These are phyloP conservation scores for Rhodofomes roseus DNA, from an alignment of 1,284 basidiomycete species.

Conservation along the genomic window DNA sequence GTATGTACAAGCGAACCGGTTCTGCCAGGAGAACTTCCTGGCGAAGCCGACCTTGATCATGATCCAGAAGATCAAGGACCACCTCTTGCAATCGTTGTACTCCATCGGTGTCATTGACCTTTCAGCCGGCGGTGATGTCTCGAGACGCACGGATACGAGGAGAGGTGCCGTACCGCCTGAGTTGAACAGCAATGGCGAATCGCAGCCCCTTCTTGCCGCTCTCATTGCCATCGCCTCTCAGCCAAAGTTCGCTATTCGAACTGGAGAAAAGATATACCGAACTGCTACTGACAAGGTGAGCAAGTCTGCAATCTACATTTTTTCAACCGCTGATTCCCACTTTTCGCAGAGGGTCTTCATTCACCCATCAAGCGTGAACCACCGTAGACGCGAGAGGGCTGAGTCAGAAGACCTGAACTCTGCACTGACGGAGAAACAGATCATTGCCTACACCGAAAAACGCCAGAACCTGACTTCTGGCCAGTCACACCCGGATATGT, in stretches of 20 bases:
- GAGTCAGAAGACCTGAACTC: slow-evolving; percentile 36
- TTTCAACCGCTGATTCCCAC: slow-evolving; percentile 8
- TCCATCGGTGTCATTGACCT: slow-evolving; percentile 81
- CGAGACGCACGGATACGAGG: slow-evolving; percentile 18
- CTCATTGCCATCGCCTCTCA: slow-evolving; percentile 86
- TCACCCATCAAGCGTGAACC: slow-evolving; percentile 87
- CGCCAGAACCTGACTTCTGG: slow-evolving; percentile 64
- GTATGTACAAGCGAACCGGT: slow-evolving; percentile 66
- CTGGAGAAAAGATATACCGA: slow-evolving; percentile 69
- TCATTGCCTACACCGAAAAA: slow-evolving; percentile 88
- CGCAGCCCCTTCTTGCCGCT: slow-evolving; percentile 79
- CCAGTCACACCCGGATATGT: slow-evolving; percentile 55
- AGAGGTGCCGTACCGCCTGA: slow-evolving; percentile 53
- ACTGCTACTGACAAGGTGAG: slow-evolving; percentile 85
- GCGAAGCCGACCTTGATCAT: slow-evolving; percentile 80
- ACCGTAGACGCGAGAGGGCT: slow-evolving; percentile 58
- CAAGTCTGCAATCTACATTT: not conserved
- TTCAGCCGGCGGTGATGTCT: slow-evolving; percentile 56
- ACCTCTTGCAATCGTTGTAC: slow-evolving; percentile 77
- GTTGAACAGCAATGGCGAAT: slow-evolving; percentile 75
- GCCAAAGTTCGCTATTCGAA: slow-evolving; percentile 91
- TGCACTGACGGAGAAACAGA: slow-evolving; percentile 60
- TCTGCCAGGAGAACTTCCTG: slow-evolving; percentile 87
- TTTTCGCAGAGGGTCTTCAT: slow-evolving; percentile 61
- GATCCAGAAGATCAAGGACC: slow-evolving; percentile 83